Evolutionary conservation across 441 rosid species (phyloP), one percentile per base, ranked within the genome.

Genomic region (Bruguiera hainesii): DNA sequence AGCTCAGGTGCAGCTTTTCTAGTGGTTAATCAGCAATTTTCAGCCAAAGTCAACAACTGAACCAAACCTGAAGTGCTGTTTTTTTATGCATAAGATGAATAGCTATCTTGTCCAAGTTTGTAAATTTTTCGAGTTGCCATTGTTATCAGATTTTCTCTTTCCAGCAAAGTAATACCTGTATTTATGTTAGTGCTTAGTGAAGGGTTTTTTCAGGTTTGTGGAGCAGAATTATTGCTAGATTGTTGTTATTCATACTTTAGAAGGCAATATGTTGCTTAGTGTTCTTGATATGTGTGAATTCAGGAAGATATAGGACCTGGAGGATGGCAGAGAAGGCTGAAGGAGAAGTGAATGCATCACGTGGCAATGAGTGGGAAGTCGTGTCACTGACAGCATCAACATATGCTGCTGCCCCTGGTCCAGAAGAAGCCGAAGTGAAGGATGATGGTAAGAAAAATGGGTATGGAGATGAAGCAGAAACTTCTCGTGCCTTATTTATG

Each of bases 311-410:
- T 49, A 53, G 39, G 53, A n/a, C 48, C 25, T 64, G 19, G 39
- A 76, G 56, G 76, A 91, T 88, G 99, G 87, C 84, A 8, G 82
- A 81, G 76, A 87, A 86, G 48, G 92, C 80, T 59, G 93, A 82
- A 64, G 82, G 78, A 67, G 87, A 82, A 69, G 86, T 79, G 68
- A 83, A 74, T 72, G 35, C 56, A 9, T 63, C 88, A 37, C 91
- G 86, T 52, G 95, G 89, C 64, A 90, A 84, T 65, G 98, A 92
- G 70, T 95, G 98, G 98, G 99, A 95, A 84, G 99, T 95, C 46
- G 96, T 95, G 3, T 87, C 96, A 3, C 89, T 95, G 30, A 87
- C 97, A 56, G 95, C 98, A 60, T 95, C 99, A n/a, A 79, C 97
- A 53, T 95, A 95, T 71, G 93, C 92, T 64, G 93, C 97, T 69